These are phyloP conservation scores for Paramecium caudatum DNA, from an alignment of 73 alveolate species.

Conservation along the genomic window DNA sequence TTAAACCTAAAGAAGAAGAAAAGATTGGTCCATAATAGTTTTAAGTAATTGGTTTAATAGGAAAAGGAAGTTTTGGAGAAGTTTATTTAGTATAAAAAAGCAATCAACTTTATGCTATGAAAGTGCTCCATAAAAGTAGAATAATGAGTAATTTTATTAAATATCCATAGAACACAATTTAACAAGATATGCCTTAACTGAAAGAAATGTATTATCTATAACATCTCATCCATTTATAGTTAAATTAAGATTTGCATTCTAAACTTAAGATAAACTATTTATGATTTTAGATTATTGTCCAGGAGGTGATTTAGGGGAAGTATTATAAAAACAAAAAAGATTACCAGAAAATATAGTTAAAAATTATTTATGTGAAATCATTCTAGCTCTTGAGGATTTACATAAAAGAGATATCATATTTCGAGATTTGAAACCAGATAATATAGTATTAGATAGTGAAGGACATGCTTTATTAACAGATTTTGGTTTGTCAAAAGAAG, in stretches of 20 bases:
- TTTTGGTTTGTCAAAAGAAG: slow-evolving; percentile 96
- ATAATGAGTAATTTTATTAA: slow-evolving; percentile 70
- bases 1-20: slow-evolving; percentile 70
- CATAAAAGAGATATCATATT: slow-evolving; percentile 92
- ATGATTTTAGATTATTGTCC: slow-evolving; percentile 93
- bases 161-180: slow-evolving; percentile 79
- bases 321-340: slow-evolving; percentile 87
- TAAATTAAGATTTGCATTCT: slow-evolving; percentile 92
- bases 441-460: slow-evolving; percentile 91
- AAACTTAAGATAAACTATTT: slow-evolving; percentile 91
- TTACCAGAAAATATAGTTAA: slow-evolving; percentile 93
- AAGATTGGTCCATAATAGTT: slow-evolving; percentile 72
- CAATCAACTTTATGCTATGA: slow-evolving; percentile 80
- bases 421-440: slow-evolving; percentile 90
- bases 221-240: slow-evolving; percentile 92
- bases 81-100: slow-evolving; percentile 88
- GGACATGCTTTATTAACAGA: slow-evolving; percentile 97
- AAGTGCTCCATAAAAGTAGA: slow-evolving; percentile 78
- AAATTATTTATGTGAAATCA: slow-evolving; percentile 90
- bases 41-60: slow-evolving; percentile 80
- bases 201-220: slow-evolving; percentile 94
- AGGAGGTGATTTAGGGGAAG: slow-evolving; percentile 96
- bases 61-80: slow-evolving; percentile 94
- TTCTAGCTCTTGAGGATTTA: slow-evolving; percentile 93
- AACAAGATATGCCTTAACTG: slow-evolving; percentile 95